phyloP scores from a whole-genome alignment of 1,284 basidiomycete genomes.

The Trametes versicolor region DNA sequence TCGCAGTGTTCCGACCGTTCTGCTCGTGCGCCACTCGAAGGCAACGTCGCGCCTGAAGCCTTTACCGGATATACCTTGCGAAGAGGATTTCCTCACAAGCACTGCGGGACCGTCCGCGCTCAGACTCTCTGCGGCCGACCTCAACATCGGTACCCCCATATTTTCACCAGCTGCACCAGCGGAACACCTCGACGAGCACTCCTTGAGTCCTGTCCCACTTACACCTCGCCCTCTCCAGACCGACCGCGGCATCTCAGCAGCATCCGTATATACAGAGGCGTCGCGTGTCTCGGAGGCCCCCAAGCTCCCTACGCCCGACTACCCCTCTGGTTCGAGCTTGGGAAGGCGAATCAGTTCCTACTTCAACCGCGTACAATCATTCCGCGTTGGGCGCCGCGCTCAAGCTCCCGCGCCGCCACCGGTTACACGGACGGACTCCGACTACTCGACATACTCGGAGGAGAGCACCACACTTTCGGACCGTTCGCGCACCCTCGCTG shows the following conservation, averaged over 20 bases:
- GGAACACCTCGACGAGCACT: conserved; percentile 8
- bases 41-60: conserved; percentile 21
- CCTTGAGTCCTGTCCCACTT: conserved; percentile 36
- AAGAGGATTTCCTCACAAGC: conserved; percentile 13
- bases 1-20: conserved; percentile 31
- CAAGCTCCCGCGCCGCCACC: conserved; percentile 11
- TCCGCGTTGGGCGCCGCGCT: conserved; percentile 9
- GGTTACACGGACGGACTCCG: conserved; percentile 20
- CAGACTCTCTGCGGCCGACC: neutral
- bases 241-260: conserved; percentile 18
- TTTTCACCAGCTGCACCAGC: conserved; percentile 7
- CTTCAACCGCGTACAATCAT: conserved; percentile 31
- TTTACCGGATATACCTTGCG: conserved; percentile 22
- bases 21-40: conserved; percentile 35
- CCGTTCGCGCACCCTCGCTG: conserved; percentile 4
- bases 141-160: neutral
- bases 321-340: conserved; percentile 13
- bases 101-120: neutral
- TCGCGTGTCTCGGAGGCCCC: conserved; percentile 25
- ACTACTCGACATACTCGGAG: conserved; percentile 29
- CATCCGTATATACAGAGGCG: conserved; percentile 19
- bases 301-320: conserved; percentile 37
- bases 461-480: conserved; percentile 32
- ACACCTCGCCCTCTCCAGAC: conserved; percentile 31
- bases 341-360: conserved; percentile 30